Percentiles rank a stretch among this genome's conserved stretches.
phyloP scores from a whole-genome alignment of 2,329 filamentous ascomycete genomes.

The Dactylellina drechsleri region DNA sequence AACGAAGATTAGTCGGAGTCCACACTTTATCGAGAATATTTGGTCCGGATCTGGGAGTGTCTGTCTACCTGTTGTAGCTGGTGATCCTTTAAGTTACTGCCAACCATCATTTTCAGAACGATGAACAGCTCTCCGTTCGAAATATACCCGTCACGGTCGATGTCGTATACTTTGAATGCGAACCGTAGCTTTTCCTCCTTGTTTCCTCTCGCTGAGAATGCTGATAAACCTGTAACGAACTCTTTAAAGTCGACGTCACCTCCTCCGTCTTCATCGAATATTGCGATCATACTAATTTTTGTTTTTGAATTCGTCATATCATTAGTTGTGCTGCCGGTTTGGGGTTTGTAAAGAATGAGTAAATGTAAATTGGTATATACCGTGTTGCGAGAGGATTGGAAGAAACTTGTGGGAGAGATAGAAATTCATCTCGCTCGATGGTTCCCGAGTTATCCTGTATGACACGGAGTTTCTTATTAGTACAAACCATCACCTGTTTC shows the following conservation, averaged over 20 bases:
- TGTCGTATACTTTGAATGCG: conserved; percentile 99
- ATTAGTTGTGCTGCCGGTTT: neutral
- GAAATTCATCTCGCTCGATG: conserved; percentile 97
- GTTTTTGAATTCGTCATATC: neutral
- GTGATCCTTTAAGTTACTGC: conserved; percentile 98
- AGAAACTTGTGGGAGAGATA: conserved; percentile 95
- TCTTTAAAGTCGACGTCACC: conserved; percentile 99
- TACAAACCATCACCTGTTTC: neutral
- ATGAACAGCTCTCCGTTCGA: conserved; percentile 99
- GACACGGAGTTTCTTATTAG: conserved; percentile 33
- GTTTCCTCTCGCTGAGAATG: conserved; percentile 97
- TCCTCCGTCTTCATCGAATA: conserved; percentile 98
- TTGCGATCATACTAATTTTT: conserved; percentile 86
- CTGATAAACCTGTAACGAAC: conserved; percentile 92
- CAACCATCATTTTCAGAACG: conserved; percentile 99
- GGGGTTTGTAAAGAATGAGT: neutral
- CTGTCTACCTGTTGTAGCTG: conserved; percentile 81
- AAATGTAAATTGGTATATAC: conserved; percentile 63
- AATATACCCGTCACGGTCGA: conserved; percentile 97
- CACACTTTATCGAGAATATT: neutral
- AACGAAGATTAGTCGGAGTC: conserved; percentile 15
- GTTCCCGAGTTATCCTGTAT: conserved; percentile 95
- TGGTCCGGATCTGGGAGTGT: neutral
- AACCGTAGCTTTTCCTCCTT: conserved; percentile 98
- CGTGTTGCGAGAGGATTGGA: conserved; percentile 97